Evolutionary conservation across 1,284 basidiomycete species (phyloP).

Genomic region (Papiliotrema terrestris): DNA sequence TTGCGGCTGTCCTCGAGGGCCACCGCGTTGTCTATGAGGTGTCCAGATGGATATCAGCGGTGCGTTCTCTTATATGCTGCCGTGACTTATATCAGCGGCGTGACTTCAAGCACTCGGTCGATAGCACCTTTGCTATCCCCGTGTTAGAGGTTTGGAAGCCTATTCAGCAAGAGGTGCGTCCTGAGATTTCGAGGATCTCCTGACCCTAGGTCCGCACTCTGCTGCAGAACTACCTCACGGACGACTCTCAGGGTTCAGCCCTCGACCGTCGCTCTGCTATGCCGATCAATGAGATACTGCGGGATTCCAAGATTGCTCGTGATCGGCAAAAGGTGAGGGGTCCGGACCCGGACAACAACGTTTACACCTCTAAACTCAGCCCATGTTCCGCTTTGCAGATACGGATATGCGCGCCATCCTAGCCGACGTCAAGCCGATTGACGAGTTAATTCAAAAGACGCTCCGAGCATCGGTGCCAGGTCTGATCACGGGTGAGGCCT

Average conservation of each 20-base stretch:
- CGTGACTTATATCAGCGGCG: conserved; percentile 58
- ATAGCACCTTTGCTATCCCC: conserved; percentile 59
- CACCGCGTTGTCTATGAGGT: conserved; percentile 90
- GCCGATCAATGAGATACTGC: conserved; percentile 90
- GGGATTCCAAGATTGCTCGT: conserved; percentile 71
- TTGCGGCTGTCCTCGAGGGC: conserved; percentile 93
- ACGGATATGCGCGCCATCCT: conserved; percentile 69
- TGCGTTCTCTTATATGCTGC: conserved; percentile 49
- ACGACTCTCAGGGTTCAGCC: conserved; percentile 74
- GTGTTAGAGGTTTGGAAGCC: conserved; percentile 88
- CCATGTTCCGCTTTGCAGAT: conserved; percentile 86
- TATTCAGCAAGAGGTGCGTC: conserved; percentile 76
- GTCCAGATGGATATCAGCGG: conserved; percentile 77
- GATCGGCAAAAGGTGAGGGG: conserved; percentile 69
- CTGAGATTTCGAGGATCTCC: neutral
- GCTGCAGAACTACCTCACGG: conserved; percentile 86
- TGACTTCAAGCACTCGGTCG: conserved; percentile 77
- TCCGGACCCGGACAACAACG: neutral
- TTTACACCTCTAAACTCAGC: conserved; percentile 49
- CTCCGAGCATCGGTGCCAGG: conserved; percentile 91
- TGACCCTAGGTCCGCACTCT: conserved; percentile 67
- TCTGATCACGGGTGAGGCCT: conserved; percentile 60
- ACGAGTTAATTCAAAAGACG: conserved; percentile 79
- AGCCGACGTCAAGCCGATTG: conserved; percentile 68
- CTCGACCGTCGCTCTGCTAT: conserved; percentile 79